Evolutionary conservation across 1,284 basidiomycete genomes (phyloP), one percentile per base, ranked within the genome.

Genomic region (Butyriboletus appendiculatus): DNA sequence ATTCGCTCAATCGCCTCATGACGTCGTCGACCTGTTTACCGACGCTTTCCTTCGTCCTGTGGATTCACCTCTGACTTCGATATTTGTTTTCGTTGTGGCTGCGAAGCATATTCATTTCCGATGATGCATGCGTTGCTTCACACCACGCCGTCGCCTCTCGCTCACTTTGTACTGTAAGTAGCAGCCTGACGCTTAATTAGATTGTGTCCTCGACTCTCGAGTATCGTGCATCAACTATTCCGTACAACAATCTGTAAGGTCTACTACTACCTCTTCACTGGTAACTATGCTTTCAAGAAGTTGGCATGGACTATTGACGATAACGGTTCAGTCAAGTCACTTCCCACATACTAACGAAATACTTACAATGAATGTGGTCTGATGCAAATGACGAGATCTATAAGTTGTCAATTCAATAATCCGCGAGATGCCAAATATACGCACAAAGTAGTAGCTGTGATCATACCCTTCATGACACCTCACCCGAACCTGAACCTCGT

Each of bases 371-470:
- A 35, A 77, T 75, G 53, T 82, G 79, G 56, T 81, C 82, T 77
- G 61, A 90, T 81, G 70, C 92, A 91, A 32, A 88, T 82, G 74
- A 92, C 86, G 34, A 94, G 75, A 72, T 94, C 92, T 47, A 86
- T 85, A 20, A 86, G 85, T 0, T 84, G 86, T 28, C 88, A 77
- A 63, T 91, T 81, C 26, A 91, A 89, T 82, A 64, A 87, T 82
- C 32, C 32, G 16, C 68, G 70, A 59, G 70, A 69, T 38, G 39
- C 5, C 35, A 18, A 45, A 45, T 45, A 34, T 5, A 81, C 92
- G 70, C 66, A 94, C 93, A 65, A 96, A 96, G 73, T 87, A 96
- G 73, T 96, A 95, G 57, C 84, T 86, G 73, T 98, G 96, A 69
- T 99, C 96, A 68, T 97, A 98, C 11, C 88, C 94, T 46, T 91